These are phyloP conservation scores for Gracilaria domingensis DNA, from an alignment of 23 red algal species.

Conservation along the genomic window DNA sequence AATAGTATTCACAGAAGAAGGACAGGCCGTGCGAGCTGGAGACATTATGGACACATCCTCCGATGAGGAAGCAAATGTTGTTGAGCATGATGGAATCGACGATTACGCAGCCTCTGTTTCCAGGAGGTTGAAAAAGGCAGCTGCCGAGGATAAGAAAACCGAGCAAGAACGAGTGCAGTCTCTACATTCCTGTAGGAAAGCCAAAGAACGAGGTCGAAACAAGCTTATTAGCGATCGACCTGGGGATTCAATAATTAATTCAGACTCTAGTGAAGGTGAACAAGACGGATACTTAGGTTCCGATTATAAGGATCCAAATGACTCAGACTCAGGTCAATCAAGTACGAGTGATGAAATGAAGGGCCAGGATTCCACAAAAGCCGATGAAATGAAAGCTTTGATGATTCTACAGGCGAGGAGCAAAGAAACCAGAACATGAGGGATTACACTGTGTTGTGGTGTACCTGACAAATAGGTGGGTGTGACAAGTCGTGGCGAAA, in stretches of 20 bases:
- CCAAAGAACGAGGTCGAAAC: constrained; percentile 38
- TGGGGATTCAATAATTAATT: not conserved
- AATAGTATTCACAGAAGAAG: constrained; percentile 67
- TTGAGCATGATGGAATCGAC: constrained; percentile 40
- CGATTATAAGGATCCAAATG: not conserved
- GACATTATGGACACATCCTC: constrained; percentile 31
- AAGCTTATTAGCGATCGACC: constrained; percentile 13
- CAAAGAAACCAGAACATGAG: not conserved
- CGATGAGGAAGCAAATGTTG: constrained; percentile 30
- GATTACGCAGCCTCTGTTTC: constrained; percentile 72
- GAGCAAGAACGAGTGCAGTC: constrained; percentile 75
- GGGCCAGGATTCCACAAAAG: not conserved
- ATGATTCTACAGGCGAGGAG: constrained; percentile 10
- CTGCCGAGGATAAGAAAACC: constrained; percentile 61
- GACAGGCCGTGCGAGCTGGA: constrained; percentile 42
- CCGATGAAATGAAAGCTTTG: constrained; percentile 21
- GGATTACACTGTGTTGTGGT: too few species aligned
- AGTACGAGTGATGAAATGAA: too few species aligned
- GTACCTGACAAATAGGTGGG: not conserved
- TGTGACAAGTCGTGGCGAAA: not conserved
- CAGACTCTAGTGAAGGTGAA: not conserved
- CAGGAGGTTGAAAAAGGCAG: constrained; percentile 24
- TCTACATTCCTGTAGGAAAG: constrained; percentile 45
- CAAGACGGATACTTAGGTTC: not conserved
- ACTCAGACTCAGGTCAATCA: not conserved